Conservation (phyloP, 495 filamentous ascomycete genomes). For the Lophiotrema nucula region DNA sequence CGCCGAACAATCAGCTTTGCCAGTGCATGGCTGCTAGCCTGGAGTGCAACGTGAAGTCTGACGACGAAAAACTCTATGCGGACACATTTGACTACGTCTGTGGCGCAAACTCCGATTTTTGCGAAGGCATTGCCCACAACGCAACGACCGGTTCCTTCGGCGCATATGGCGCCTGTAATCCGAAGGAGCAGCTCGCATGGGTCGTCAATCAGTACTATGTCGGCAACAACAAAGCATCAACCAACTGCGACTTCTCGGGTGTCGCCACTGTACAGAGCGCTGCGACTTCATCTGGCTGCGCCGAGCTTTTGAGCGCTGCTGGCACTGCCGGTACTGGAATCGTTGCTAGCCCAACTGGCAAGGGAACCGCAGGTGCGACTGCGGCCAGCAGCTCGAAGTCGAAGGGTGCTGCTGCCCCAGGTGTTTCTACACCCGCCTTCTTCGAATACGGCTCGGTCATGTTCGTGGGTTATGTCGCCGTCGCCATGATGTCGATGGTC, state of each 20-base stretch:
- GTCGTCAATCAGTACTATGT: constrained; percentile 78
- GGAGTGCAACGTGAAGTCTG: constrained; percentile 61
- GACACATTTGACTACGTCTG: constrained; percentile 74
- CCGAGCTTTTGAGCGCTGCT: constrained; percentile 55
- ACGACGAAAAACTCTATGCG: constrained; percentile 51
- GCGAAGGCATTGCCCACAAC: constrained; percentile 70
- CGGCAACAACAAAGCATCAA: constrained; percentile 52
- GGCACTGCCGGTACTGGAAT: constrained; percentile 63
- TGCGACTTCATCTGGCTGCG: constrained; percentile 50
- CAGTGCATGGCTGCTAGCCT: constrained; percentile 73
- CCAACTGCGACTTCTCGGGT: constrained; percentile 76
- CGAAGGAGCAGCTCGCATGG: constrained; percentile 74
- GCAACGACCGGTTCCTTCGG: constrained; percentile 79
- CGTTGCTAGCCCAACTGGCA: constrained; percentile 46
- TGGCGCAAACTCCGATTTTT: constrained; percentile 50
- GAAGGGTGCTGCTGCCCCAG: constrained; percentile 42
- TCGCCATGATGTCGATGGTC: constrained; percentile 64
- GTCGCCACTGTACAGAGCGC: constrained; percentile 49
- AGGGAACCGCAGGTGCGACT: constrained; percentile 39
- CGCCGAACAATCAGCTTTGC: constrained; percentile 74
- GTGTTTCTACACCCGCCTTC: constrained; percentile 48
- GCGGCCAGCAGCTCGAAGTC: constrained; percentile 44
- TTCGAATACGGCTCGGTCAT: constrained; percentile 64
- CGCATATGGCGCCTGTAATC: constrained; percentile 81
- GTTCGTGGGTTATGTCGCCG: constrained; percentile 64